phyloP scores from a whole-genome alignment of 2,329 filamentous ascomycete genomes.

The Beauveria asiatica region DNA sequence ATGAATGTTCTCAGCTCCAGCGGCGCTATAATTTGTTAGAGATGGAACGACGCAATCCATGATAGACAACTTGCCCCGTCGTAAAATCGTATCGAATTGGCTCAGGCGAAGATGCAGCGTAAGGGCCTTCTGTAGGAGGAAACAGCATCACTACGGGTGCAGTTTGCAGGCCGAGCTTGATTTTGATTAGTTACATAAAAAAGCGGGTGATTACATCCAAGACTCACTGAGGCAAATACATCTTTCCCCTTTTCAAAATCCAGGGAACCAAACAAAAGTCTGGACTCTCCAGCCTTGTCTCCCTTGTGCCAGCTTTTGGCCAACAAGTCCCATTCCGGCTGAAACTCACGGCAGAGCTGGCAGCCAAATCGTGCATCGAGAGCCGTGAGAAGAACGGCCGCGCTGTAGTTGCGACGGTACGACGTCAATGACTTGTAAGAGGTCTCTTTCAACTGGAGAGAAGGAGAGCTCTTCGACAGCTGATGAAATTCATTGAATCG shows the following conservation, averaged over 20 bases:
- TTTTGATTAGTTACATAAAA: not conserved
- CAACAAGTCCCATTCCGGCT: conserved; percentile 87
- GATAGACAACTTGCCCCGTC: conserved; percentile 50
- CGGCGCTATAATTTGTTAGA: conserved; percentile 42
- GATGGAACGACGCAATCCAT: not conserved
- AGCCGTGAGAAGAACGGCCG: conserved; percentile 78
- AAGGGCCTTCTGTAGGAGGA: conserved; percentile 72
- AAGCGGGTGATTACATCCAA: not conserved
- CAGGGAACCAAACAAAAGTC: conserved; percentile 71
- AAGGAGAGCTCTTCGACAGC: conserved; percentile 55
- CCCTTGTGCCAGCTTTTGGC: conserved; percentile 80
- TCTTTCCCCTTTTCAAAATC: conserved; percentile 81
- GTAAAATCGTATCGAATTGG: conserved; percentile 81
- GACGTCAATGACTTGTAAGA: conserved; percentile 69
- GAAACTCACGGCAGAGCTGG: conserved; percentile 78
- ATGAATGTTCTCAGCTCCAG: conserved; percentile 69
- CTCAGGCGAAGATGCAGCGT: conserved; percentile 60
- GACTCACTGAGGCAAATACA: conserved; percentile 73
- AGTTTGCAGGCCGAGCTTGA: conserved; percentile 82
- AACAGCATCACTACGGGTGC: conserved; percentile 86
- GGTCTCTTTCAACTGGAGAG: conserved; percentile 70
- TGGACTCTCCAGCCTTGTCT: conserved; percentile 64
- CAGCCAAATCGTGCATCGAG: conserved; percentile 78
- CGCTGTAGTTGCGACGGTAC: conserved; percentile 73
- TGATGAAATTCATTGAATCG: conserved; percentile 64